Evolutionary conservation across 176 grass and related monocot species (phyloP).

Genomic region (Neostapfia colusana): DNA sequence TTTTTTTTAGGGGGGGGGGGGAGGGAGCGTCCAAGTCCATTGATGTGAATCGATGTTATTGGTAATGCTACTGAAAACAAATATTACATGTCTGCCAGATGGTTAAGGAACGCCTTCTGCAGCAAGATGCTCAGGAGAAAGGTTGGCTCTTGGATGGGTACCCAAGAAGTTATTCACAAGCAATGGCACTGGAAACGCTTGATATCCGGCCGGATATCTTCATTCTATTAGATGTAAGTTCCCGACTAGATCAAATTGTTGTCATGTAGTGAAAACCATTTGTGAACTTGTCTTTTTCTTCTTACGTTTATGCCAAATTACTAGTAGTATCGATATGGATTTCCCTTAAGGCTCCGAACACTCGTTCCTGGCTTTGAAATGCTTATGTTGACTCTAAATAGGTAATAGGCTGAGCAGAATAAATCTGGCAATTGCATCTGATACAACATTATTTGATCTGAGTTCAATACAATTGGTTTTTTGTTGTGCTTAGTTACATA

Average conservation of each 20-base stretch:
- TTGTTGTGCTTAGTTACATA: conserved; percentile 4
- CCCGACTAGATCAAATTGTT: background rate
- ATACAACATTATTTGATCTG: background rate
- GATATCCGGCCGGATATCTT: conserved; percentile 78
- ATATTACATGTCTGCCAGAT: conserved; percentile 50
- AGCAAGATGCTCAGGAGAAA: conserved; percentile 81
- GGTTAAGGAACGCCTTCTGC: conserved; percentile 80
- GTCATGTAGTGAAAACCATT: background rate
- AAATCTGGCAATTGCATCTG: background rate
- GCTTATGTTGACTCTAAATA: background rate
- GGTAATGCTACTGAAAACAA: background rate
- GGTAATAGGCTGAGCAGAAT: background rate
- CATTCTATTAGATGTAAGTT: conserved; percentile 84
- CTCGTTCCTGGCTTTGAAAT: conserved; percentile 13
- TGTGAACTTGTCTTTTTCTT: background rate
- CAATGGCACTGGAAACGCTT: conserved; percentile 86
- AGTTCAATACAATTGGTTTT: background rate
- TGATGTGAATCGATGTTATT: background rate
- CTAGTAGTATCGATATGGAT: background rate
- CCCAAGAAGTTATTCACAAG: conserved; percentile 87
- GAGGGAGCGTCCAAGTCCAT: no score
- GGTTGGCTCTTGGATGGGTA: conserved; percentile 97
- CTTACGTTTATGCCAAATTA: conserved; percentile 3
- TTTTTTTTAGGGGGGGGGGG: background rate
- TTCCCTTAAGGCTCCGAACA: conserved; percentile 4